Evolutionary conservation across 768 basidiomycete genomes (phyloP).

Genomic region (Boletus rex-veris): DNA sequence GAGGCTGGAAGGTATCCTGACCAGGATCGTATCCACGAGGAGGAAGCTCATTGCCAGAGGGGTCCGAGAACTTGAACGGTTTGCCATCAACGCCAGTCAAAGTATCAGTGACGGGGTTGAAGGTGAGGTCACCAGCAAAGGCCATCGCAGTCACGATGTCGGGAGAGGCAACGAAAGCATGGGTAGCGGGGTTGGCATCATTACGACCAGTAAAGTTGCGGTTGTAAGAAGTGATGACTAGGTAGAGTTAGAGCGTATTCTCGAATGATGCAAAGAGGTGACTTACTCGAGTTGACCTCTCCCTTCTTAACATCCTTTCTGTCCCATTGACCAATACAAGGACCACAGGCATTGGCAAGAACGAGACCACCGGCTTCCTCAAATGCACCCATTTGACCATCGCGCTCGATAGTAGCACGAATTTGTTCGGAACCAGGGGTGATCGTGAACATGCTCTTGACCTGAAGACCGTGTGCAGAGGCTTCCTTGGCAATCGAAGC

Average conservation of each 20-base stretch:
- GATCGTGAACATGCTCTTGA: slow-evolving; percentile 95
- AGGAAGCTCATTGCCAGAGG: slow-evolving; percentile 88
- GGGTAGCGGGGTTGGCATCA: slow-evolving; percentile 98
- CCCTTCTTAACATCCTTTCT: slow-evolving; percentile 96
- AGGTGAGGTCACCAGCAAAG: slow-evolving; percentile 89
- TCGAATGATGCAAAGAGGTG: neutral
- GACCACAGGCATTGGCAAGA: slow-evolving; percentile 97
- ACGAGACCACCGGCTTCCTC: slow-evolving; percentile 89
- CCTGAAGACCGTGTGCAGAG: slow-evolving; percentile 75
- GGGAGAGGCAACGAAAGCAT: slow-evolving; percentile 92
- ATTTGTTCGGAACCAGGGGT: slow-evolving; percentile 99
- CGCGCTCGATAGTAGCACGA: slow-evolving; percentile 95
- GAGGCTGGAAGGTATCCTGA: slow-evolving; percentile 94
- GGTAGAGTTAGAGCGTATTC: neutral
- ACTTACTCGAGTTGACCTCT: slow-evolving; percentile 89
- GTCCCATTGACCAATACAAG: slow-evolving; percentile 99
- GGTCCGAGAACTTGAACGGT: slow-evolving; percentile 94
- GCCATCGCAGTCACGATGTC: slow-evolving; percentile 96
- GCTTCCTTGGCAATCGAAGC: slow-evolving; percentile 93
- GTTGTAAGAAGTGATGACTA: slow-evolving; percentile 99
- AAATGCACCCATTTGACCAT: slow-evolving; percentile 87
- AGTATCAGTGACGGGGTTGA: slow-evolving; percentile 94
- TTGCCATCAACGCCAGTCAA: slow-evolving; percentile 91
- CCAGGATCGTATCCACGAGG: slow-evolving; percentile 96
- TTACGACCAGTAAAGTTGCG: slow-evolving; percentile 99